Evolutionary conservation across 2,329 filamentous ascomycete genomes (phyloP), one percentile per base, ranked within the genome.

Genomic region (Ophiostoma sp.): DNA sequence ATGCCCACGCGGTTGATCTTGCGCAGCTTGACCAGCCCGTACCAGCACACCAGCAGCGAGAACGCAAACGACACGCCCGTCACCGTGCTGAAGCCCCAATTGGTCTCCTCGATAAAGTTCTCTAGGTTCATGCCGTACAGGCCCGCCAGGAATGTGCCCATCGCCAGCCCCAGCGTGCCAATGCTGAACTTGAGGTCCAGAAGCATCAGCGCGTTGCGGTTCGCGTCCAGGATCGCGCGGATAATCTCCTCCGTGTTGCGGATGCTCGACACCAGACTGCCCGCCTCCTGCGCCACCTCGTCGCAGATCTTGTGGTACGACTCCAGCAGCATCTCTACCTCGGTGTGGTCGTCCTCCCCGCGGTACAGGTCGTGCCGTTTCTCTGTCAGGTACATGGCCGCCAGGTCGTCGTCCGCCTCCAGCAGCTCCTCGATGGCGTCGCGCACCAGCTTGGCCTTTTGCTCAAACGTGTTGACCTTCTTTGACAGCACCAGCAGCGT

Each of bases 121-220:
- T 97, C 96, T 74, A 99, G 83, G 82, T 99, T 99, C 94, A 98
- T 98, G 75, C 95, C 95, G 84, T 98, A 99, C n/a, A 99, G 88
- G n/a, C 94, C 94, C 10, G 95, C 96, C 76, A 97, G 86, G 77
- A 98, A 96, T 67, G 95, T 97, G 70, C 95, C 95, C 77, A 94
- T 93, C 69, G 93, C 94, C 67, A 98, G 88, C n/a, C 94, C 93
- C 4, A 99, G 87, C 0, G 95, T 98, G 71, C 93, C 92, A 72
- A 99, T 94, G 77, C 91, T 95, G 81, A 98, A 97, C 78, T 96
- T 97, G 75, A 99, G 89, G 74, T 98, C 95, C 41, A 98, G 86
- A 23, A 99, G 85, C 95, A 99, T 99, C 74, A 99, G 91, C 10
- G 93, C 91, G 82, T 99, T 99, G 74, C 95, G 94, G 78, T 99